A percentile compares a stretch with the other conserved stretches of the same genome.
These are phyloP conservation scores for Cryptococcus sp. DNA, from an alignment of 1,284 basidiomycete species.

Conservation along the genomic window DNA sequence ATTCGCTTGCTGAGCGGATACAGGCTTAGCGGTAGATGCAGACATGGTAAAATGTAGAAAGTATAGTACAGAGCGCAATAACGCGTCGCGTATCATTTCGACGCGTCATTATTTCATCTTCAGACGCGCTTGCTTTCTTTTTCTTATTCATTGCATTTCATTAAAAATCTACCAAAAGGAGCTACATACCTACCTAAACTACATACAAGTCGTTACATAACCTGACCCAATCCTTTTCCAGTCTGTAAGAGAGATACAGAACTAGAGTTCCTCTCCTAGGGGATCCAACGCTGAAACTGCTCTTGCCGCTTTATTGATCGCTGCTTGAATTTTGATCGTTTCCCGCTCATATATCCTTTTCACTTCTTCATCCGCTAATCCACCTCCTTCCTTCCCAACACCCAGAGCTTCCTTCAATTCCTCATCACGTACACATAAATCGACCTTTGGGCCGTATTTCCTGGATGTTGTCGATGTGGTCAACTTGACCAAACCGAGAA, in stretches of 20 bases:
- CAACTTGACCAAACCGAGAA: slow-evolving; percentile 34
- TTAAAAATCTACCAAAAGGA: no score
- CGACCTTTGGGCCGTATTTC: slow-evolving; percentile 20
- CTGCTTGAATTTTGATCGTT: slow-evolving; percentile 18
- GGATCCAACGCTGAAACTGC: neutral
- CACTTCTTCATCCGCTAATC: slow-evolving; percentile 36
- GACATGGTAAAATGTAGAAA: no score
- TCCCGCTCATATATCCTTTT: slow-evolving; percentile 32
- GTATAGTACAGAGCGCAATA: no score
- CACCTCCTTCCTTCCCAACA: slow-evolving; percentile 3
- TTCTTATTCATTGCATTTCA: no score
- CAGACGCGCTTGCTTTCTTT: neutral
- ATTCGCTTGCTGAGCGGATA: slow-evolving; percentile 8
- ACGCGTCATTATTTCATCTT: no score
- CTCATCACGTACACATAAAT: slow-evolving; percentile 36
- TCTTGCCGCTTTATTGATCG: slow-evolving; percentile 11
- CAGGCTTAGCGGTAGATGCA: neutral
- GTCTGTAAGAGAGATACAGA: no score
- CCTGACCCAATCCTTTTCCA: no score
- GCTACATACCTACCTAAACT: no score
- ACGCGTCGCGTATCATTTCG: slow-evolving; percentile 1
- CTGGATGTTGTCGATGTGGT: neutral
- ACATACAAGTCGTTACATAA: no score
- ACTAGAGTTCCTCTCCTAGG: no score
- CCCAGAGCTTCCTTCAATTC: slow-evolving; percentile 35